A percentile compares a stretch with the other conserved stretches of the same genome.
Evolutionary conservation across 2,329 filamentous ascomycete species (phyloP).

Genomic region (Ascochyta rabiei): DNA sequence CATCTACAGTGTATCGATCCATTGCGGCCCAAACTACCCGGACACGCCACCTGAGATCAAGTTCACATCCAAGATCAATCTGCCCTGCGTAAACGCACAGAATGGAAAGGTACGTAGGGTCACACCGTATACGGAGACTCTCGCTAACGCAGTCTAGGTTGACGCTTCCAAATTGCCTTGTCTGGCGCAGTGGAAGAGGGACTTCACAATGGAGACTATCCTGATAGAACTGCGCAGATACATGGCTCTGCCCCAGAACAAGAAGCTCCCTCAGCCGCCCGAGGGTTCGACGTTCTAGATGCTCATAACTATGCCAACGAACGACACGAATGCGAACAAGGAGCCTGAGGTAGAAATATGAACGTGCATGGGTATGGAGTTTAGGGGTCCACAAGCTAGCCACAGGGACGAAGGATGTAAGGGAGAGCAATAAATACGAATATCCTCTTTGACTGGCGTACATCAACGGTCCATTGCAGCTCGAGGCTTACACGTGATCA

Average conservation of each 20-base stretch:
- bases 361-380: slow-evolving; percentile 43
- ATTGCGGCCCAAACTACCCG: slow-evolving; percentile 89
- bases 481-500: slow-evolving; percentile 22
- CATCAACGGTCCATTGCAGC: background rate
- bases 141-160: slow-evolving; percentile 60
- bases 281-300: slow-evolving; percentile 73
- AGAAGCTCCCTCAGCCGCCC: slow-evolving; percentile 92
- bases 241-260: slow-evolving; percentile 90
- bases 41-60: slow-evolving; percentile 87
- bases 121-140: background rate
- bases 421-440: slow-evolving; percentile 20
- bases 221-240: slow-evolving; percentile 88
- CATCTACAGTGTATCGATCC: slow-evolving; percentile 97
- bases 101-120: slow-evolving; percentile 68
- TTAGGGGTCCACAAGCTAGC: slow-evolving; percentile 22
- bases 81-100: slow-evolving; percentile 86
- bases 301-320: background rate
- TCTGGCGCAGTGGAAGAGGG: slow-evolving; percentile 86
- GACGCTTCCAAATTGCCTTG: slow-evolving; percentile 84
- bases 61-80: slow-evolving; percentile 92
- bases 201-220: slow-evolving; percentile 94
- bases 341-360: slow-evolving; percentile 11
- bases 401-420: slow-evolving; percentile 9
- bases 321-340: slow-evolving; percentile 10
- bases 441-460: background rate